Evolutionary conservation across 441 rosid species (phyloP).

Genomic region (Pelargonium fulgidum): DNA sequence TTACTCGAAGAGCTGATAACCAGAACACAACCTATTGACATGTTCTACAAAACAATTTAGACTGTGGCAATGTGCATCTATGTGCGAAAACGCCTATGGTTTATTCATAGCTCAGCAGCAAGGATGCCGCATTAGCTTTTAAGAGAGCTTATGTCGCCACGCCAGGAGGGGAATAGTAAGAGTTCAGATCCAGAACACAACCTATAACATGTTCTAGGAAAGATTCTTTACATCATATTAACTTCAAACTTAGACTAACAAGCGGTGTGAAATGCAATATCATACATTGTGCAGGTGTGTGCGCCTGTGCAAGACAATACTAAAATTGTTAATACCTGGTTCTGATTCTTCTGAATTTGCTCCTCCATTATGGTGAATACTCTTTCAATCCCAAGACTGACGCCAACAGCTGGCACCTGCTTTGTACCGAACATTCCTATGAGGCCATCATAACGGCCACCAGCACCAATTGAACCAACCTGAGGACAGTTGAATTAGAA

Average conservation of each 20-base stretch:
- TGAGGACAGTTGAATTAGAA: conserved; percentile 24
- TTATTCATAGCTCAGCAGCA: no score
- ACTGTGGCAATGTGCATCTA: no score
- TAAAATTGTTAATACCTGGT: conserved; percentile 38
- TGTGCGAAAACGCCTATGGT: no score
- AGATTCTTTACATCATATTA: not conserved
- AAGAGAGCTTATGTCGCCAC: no score
- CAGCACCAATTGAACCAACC: conserved; percentile 96
- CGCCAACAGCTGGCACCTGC: conserved; percentile 92
- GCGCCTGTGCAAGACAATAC: not conserved
- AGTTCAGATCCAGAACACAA: not conserved
- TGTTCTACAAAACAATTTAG: no score
- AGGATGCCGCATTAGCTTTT: no score
- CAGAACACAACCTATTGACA: no score
- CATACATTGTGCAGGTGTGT: not conserved
- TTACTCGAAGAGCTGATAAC: no score
- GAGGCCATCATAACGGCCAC: conserved; percentile 89
- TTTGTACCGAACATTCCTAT: conserved; percentile 81
- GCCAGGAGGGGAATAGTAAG: no score
- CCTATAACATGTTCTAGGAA: not conserved
- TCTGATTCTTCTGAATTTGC: conserved; percentile 43
- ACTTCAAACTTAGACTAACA: not conserved
- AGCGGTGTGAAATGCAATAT: not conserved
- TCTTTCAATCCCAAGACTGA: conserved; percentile 89
- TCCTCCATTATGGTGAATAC: conserved; percentile 89